Conservation (phyloP, 192 early-diverging fungal genomes). For the Umbelopsis ramanniana region DNA sequence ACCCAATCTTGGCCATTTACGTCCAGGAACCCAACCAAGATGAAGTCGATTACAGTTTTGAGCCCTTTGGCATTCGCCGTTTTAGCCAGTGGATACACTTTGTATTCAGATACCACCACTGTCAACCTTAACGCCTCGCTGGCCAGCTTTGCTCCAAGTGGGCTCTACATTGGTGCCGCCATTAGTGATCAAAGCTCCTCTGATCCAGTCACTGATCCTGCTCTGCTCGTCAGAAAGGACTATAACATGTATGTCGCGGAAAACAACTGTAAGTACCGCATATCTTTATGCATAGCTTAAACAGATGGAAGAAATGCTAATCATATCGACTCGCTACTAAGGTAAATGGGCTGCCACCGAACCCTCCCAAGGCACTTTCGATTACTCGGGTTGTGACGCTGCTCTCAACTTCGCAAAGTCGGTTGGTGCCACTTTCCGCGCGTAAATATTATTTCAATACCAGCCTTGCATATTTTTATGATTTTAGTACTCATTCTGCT, state of each 20-base stretch:
- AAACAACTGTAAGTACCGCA: conserved; percentile 8
- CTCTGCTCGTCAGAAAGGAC: not conserved
- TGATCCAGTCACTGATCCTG: not conserved
- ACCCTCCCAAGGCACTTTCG: not conserved
- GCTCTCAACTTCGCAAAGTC: not conserved
- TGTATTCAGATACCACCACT: not conserved
- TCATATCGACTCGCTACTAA: not conserved
- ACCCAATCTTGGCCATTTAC: not conserved
- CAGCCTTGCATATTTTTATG: too few species aligned
- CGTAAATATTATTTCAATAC: not conserved
- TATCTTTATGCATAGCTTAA: not conserved
- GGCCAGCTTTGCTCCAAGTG: not conserved
- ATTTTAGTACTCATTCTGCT: too few species aligned
- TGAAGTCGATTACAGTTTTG: not conserved
- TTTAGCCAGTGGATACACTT: not conserved
- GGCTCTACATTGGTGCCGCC: conserved; percentile 8
- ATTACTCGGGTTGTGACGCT: conserved; percentile 9
- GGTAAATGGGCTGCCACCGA: not conserved
- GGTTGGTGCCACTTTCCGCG: conserved; percentile 17
- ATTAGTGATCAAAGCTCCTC: not conserved
- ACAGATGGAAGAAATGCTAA: not conserved
- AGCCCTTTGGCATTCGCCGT: not conserved
- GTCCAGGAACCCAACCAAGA: not conserved
- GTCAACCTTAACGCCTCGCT: conserved; percentile 1
- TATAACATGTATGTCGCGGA: conserved; percentile 22